Conservation (phyloP, 2,329 filamentous ascomycete species). For the Cladosporium sp. region DNA sequence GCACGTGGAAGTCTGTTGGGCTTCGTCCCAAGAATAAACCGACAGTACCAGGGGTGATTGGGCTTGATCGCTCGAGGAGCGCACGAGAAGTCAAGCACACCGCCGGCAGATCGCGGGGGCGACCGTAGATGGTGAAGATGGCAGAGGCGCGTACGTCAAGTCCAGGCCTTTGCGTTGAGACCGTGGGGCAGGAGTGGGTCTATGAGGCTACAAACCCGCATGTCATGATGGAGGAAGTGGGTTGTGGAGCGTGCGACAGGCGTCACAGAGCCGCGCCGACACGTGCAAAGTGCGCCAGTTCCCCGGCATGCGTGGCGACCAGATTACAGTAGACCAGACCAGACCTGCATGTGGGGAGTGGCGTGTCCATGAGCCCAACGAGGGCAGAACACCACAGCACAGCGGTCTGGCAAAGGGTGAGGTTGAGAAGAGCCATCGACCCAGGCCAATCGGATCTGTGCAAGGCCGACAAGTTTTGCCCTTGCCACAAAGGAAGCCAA, state of each 20-base stretch:
- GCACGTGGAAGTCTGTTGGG: not conserved
- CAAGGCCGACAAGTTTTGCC: too few relatives aligned
- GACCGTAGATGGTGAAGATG: not conserved
- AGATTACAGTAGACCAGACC: too few relatives aligned
- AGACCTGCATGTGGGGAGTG: too few relatives aligned
- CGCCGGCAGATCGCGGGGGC: slow-evolving; percentile 3
- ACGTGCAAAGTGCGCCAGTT: not conserved
- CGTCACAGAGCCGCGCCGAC: not conserved
- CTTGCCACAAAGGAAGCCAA: not conserved
- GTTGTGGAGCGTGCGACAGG: not conserved
- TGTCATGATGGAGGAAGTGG: not conserved
- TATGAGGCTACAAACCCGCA: not conserved
- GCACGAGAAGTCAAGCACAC: not conserved
- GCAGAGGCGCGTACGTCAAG: not conserved
- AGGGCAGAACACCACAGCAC: too few relatives aligned
- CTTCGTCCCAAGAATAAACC: not conserved
- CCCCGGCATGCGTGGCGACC: not conserved
- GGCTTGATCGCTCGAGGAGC: not conserved
- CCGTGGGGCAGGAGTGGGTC: slow-evolving; percentile 6
- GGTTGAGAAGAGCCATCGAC: not conserved
- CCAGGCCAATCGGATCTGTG: not conserved
- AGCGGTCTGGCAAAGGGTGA: not conserved
- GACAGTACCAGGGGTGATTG: not conserved
- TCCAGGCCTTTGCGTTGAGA: slow-evolving; percentile 9
- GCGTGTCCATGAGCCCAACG: too few relatives aligned